Evolutionary conservation across 345 rosid genomes (phyloP).

Genomic region (Salix exigua): DNA sequence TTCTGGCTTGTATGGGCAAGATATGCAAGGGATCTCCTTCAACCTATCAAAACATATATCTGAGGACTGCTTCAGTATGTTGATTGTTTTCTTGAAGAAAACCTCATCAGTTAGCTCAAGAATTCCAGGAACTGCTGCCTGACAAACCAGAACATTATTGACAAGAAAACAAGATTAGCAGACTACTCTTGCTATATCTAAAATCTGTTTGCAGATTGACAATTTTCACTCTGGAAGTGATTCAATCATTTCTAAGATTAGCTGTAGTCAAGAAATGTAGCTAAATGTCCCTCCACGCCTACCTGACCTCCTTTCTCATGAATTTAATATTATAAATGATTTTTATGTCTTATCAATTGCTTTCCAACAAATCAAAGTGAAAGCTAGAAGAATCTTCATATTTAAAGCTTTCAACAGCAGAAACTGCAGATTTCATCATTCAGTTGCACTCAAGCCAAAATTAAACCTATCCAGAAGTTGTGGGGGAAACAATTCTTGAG

Average conservation of each 20-base stretch:
- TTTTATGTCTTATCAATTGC: background rate
- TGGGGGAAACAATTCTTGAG: too few species aligned
- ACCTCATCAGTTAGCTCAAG: constrained; percentile 60
- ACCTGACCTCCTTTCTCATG: background rate
- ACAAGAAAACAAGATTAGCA: background rate
- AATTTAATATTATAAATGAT: background rate
- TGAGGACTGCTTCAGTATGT: constrained; percentile 51
- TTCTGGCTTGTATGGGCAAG: constrained; percentile 60
- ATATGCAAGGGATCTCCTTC: constrained; percentile 72
- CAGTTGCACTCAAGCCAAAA: background rate
- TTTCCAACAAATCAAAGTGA: too few species aligned
- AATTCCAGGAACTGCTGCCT: constrained; percentile 82
- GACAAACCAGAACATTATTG: constrained; percentile 2
- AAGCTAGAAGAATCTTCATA: too few species aligned
- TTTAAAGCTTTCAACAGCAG: background rate
- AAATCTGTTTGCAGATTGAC: background rate
- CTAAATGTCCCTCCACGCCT: background rate
- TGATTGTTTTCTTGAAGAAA: constrained; percentile 61
- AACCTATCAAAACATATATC: constrained; percentile 58
- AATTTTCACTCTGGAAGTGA: background rate
- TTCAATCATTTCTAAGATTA: too few species aligned
- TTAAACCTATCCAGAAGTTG: background rate
- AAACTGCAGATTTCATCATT: background rate
- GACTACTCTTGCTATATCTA: background rate
- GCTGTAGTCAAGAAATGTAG: too few species aligned